Conservation (phyloP, 305 asterid genomes). For the Fraxinus floribunda region DNA sequence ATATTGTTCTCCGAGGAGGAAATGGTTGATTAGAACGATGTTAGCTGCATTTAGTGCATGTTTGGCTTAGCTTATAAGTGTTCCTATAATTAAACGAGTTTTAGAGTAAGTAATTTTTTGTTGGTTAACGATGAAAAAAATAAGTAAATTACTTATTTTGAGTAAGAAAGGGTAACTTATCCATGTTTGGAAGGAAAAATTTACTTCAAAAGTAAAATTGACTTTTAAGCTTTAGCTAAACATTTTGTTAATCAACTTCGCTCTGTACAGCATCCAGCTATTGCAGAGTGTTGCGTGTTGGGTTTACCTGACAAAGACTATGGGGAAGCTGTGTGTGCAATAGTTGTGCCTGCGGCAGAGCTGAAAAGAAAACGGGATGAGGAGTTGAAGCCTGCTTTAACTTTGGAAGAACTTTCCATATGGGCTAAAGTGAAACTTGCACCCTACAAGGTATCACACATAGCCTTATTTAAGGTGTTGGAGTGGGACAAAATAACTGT, state of each 20-base stretch:
- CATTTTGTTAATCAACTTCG: constrained; percentile 8
- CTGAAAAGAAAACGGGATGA: constrained; percentile 51
- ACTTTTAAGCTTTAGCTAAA: not conserved
- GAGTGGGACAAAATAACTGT: not conserved
- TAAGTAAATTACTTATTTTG: not conserved
- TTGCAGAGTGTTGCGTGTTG: constrained; percentile 88
- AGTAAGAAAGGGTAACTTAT: not conserved
- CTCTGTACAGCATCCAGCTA: constrained; percentile 64
- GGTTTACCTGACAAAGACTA: constrained; percentile 88
- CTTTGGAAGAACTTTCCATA: constrained; percentile 60
- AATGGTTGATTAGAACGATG: not conserved
- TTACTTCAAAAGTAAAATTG: not conserved
- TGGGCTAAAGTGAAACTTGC: constrained; percentile 99
- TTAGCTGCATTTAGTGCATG: constrained; percentile 2
- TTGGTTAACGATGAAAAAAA: not conserved
- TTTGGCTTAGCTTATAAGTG: not conserved
- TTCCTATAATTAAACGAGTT: not conserved
- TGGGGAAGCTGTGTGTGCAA: constrained; percentile 80
- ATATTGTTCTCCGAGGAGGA: not conserved
- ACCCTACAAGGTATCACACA: constrained; percentile 72
- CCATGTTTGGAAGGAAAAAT: not conserved
- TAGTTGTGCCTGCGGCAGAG: constrained; percentile 69
- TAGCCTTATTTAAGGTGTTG: not conserved
- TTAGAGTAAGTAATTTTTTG: not conserved
- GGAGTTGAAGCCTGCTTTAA: constrained; percentile 72